Conservation (phyloP, 2,329 filamentous ascomycete species). For the Phoma sp. region DNA sequence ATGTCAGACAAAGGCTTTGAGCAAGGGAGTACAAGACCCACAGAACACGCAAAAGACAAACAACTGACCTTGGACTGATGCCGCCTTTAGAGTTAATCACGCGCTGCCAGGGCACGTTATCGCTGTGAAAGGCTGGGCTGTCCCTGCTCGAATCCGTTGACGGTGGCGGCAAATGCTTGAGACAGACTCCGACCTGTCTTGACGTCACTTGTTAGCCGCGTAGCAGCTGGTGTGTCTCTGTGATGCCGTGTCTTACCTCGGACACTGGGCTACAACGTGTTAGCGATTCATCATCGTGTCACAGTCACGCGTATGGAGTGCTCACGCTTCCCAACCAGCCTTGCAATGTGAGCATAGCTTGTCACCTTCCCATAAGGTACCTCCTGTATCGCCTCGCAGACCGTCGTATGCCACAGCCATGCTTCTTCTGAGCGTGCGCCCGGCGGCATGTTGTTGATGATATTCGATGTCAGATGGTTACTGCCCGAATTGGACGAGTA, state of each 20-base stretch:
- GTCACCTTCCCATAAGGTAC: slow-evolving; percentile 85
- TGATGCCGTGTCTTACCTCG: slow-evolving; percentile 47
- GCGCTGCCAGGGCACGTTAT: slow-evolving; percentile 91
- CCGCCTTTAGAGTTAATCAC: slow-evolving; percentile 87
- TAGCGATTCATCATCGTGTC: slow-evolving; percentile 23
- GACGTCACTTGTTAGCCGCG: slow-evolving; percentile 60
- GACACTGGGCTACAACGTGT: slow-evolving; percentile 53
- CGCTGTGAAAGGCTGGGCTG: slow-evolving; percentile 66
- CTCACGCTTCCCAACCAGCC: slow-evolving; percentile 74
- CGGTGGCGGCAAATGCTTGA: slow-evolving; percentile 77
- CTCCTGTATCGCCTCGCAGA: slow-evolving; percentile 84
- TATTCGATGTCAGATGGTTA: background rate
- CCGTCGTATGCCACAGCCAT: slow-evolving; percentile 73
- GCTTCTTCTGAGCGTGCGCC: slow-evolving; percentile 72
- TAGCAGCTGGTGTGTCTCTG: slow-evolving; percentile 15
- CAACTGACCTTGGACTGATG: slow-evolving; percentile 78
- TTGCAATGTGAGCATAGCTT: slow-evolving; percentile 82
- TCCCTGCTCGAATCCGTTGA: slow-evolving; percentile 51
- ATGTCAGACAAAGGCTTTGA: slow-evolving; percentile 27
- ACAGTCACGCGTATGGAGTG: slow-evolving; percentile 22
- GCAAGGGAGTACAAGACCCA: slow-evolving; percentile 9
- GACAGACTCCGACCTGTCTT: slow-evolving; percentile 85
- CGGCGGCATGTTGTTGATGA: slow-evolving; percentile 58
- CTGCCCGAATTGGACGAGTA: background rate
- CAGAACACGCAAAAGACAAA: slow-evolving; percentile 9